phyloP scores from a whole-genome alignment of 1,284 basidiomycete genomes.

The Butyriboletus appendiculatus region DNA sequence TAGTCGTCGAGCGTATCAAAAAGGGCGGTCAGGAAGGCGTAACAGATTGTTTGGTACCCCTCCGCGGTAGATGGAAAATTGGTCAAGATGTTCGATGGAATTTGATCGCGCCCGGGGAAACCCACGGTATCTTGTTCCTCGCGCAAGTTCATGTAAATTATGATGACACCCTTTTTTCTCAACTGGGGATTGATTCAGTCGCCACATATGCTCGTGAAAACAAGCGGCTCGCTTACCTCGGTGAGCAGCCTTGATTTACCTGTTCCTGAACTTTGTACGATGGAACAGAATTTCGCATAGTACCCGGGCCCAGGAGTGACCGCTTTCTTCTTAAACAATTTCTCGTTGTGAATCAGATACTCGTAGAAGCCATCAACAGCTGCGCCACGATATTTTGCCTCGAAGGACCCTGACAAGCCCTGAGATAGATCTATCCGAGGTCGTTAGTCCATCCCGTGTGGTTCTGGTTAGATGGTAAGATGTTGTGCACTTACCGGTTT shows the following conservation, averaged over 20 bases:
- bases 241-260: constrained; percentile 20
- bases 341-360: neutral
- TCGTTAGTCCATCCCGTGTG: too few species aligned
- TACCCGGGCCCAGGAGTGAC: neutral
- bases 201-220: too few species aligned
- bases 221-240: constrained; percentile 3
- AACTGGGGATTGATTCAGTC: neutral
- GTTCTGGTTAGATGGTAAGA: too few species aligned
- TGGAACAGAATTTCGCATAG: constrained; percentile 17
- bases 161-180: neutral
- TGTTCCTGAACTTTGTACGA: constrained; percentile 22
- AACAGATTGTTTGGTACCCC: too few species aligned
- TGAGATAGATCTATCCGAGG: too few species aligned
- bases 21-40: neutral
- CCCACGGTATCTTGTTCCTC: neutral
- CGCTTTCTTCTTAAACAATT: neutral
- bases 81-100: too few species aligned
- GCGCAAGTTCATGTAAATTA: neutral
- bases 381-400: neutral
- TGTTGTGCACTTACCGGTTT: too few species aligned
- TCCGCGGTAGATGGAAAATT: too few species aligned
- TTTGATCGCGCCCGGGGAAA: too few species aligned
- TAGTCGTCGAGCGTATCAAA: neutral
- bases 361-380: neutral
- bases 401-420: too few species aligned